These are phyloP conservation scores for Termitomyces sp. DNA, from an alignment of 1,284 basidiomycete genomes.

Conservation along the genomic window DNA sequence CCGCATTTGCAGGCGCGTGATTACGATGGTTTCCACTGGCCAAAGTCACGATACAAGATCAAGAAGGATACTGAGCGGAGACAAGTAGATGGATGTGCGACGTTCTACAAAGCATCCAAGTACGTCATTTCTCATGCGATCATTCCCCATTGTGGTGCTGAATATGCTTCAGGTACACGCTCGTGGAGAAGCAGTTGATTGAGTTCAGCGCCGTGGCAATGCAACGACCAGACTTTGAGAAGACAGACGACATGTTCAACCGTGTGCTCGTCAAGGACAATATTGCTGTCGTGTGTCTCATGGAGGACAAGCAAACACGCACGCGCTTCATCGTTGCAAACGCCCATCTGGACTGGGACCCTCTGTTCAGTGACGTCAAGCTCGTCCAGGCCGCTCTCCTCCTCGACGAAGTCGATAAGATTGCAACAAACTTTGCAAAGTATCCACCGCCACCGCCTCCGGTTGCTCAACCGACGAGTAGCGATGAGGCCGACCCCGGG, in stretches of 20 bases:
- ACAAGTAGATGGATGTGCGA: conserved; percentile 95
- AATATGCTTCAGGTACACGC: conserved; percentile 60
- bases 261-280: conserved; percentile 96
- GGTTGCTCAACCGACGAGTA: conserved; percentile 10
- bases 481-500: conserved; percentile 13
- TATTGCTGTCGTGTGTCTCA: conserved; percentile 83
- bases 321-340: conserved; percentile 89
- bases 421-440: conserved; percentile 79
- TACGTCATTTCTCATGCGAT: conserved; percentile 38
- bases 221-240: conserved; percentile 93
- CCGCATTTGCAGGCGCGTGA: conserved; percentile 73
- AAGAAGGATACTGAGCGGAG: conserved; percentile 88
- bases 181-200: conserved; percentile 92
- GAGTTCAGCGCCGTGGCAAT: conserved; percentile 95
- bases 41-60: conserved; percentile 92
- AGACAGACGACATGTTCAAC: conserved; percentile 99
- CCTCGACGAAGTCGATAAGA: conserved; percentile 91
- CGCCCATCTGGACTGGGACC: conserved; percentile 93
- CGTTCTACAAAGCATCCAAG: conserved; percentile 90
- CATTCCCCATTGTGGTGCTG: neutral
- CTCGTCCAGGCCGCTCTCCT: conserved; percentile 92
- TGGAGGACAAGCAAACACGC: conserved; percentile 86
- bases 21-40: conserved; percentile 91
- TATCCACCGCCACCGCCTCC: conserved; percentile 65
- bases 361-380: conserved; percentile 93